Conservation (phyloP, 139 green algal genomes). For the Ulvella scutata region DNA sequence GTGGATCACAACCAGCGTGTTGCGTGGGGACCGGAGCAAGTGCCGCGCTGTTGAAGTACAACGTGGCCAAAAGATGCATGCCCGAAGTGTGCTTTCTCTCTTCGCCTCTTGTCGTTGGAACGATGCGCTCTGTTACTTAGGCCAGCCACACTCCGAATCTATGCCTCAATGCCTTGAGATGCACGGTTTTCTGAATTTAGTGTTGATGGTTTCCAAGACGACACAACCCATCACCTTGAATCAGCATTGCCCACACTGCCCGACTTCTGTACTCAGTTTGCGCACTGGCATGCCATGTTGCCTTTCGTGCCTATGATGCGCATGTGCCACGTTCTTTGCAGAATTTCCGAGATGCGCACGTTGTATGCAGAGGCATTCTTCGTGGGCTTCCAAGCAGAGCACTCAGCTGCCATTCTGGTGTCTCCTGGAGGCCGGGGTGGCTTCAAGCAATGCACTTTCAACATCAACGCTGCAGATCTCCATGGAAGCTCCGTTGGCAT, state of each 20-base stretch:
- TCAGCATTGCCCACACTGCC: background rate
- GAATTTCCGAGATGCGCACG: no score
- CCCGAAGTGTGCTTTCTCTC: background rate
- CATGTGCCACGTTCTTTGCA: no score
- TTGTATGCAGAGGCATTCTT: background rate
- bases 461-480: background rate
- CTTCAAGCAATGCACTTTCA: constrained; percentile 2
- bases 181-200: background rate
- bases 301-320: no score
- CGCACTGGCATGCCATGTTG: no score
- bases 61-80: background rate
- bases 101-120: background rate
- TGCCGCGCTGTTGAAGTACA: background rate
- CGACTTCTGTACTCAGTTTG: background rate
- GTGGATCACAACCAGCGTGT: background rate
- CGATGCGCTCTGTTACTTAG: no score
- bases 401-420: background rate
- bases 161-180: background rate
- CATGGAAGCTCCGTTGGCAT: background rate
- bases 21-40: background rate
- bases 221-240: no score
- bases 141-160: background rate
- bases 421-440: background rate
- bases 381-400: background rate
- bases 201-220: background rate